Percentiles rank a stretch among this genome's conserved stretches.
Evolutionary conservation across 208 protist species (phyloP).

Genomic region (Trypanosoma mega): DNA sequence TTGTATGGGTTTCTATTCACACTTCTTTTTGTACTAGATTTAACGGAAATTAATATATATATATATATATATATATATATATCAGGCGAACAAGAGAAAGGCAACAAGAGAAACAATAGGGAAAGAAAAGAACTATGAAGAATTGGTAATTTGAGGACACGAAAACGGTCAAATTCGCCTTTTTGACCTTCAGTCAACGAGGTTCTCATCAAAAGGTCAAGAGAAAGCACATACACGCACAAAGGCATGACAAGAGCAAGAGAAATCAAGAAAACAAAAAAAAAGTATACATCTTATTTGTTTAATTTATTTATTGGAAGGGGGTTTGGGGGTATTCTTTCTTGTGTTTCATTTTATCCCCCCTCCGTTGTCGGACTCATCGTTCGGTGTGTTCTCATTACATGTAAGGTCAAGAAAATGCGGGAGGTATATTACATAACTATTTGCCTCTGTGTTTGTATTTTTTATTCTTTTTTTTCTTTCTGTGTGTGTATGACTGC

Average conservation of each 20-base stretch:
- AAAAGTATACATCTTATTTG: too few relatives aligned
- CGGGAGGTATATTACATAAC: background rate
- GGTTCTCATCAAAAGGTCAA: background rate
- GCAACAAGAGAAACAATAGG: background rate
- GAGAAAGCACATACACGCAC: too few relatives aligned
- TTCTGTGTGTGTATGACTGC: background rate
- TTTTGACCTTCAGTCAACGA: background rate
- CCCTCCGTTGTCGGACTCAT: too few relatives aligned
- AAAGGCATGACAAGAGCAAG: too few relatives aligned
- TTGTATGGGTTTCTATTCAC: too few relatives aligned
- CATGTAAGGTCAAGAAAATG: background rate
- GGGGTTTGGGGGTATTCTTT: too few relatives aligned
- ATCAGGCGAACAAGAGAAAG: background rate
- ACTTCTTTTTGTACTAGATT: too few relatives aligned
- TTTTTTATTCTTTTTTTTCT: conserved; percentile 9
- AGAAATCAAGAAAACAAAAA: too few relatives aligned
- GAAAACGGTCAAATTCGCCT: background rate
- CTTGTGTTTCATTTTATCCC: too few relatives aligned
- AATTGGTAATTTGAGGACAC: background rate
- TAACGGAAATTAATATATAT: background rate
- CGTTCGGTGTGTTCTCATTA: too few relatives aligned
- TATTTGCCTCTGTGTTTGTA: background rate
- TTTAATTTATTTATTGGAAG: too few relatives aligned
- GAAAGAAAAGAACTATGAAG: background rate
- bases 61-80: background rate